Conservation (phyloP, 1,284 basidiomycete genomes). For the Cystobasidiaceae sp. region DNA sequence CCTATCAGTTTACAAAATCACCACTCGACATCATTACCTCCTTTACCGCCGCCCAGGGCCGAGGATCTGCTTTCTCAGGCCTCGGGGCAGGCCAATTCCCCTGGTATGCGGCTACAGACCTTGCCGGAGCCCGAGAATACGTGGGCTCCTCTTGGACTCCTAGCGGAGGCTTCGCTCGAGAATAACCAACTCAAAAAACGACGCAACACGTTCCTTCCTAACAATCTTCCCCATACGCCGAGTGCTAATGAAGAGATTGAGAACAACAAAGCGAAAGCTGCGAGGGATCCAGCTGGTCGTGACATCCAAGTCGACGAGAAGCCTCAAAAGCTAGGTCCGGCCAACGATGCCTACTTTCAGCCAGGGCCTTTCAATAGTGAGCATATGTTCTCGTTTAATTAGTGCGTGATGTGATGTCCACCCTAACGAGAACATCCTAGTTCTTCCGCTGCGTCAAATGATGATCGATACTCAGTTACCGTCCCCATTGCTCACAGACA, state of each 20-base stretch:
- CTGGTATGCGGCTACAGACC: slow-evolving; percentile 60
- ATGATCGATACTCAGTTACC: slow-evolving; percentile 68
- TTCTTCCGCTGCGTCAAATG: slow-evolving; percentile 72
- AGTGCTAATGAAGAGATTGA: slow-evolving; percentile 2
- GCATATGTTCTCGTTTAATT: slow-evolving; percentile 4
- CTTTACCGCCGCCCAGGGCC: no score
- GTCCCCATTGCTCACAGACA: slow-evolving; percentile 47
- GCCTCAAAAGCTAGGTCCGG: slow-evolving; percentile 32
- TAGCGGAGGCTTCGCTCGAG: slow-evolving; percentile 84
- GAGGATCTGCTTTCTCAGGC: no score
- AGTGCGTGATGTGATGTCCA: neutral
- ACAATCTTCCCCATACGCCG: slow-evolving; percentile 33
- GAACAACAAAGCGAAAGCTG: neutral
- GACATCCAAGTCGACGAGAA: neutral
- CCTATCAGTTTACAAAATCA: neutral
- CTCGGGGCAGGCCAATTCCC: neutral
- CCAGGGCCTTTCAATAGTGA: slow-evolving; percentile 58
- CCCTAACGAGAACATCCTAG: no score
- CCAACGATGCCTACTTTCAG: slow-evolving; percentile 65
- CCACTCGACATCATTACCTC: no score
- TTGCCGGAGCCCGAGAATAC: slow-evolving; percentile 71
- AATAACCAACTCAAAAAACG: slow-evolving; percentile 56
- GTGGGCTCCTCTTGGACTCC: slow-evolving; percentile 78
- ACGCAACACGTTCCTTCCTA: slow-evolving; percentile 7
- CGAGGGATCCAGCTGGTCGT: neutral